These are phyloP conservation scores for Juglanconis juglandina DNA, from an alignment of 2,329 filamentous ascomycete genomes.

Conservation along the genomic window DNA sequence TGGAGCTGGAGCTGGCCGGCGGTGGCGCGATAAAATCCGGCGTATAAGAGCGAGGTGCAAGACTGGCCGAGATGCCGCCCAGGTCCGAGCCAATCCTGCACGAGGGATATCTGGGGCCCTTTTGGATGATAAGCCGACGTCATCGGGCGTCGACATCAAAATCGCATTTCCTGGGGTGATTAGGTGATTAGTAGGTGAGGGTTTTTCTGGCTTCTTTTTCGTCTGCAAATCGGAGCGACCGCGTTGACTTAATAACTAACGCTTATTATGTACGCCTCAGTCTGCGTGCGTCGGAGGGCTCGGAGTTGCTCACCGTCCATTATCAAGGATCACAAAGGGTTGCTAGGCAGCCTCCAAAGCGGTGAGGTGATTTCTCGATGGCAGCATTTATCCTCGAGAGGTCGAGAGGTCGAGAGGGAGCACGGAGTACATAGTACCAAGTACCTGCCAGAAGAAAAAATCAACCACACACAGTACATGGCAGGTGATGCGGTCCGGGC, in stretches of 20 bases:
- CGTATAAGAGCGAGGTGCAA: slow-evolving; percentile 12
- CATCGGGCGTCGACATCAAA: slow-evolving; percentile 7
- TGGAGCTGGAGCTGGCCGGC: slow-evolving; percentile 2
- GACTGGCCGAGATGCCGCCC: slow-evolving; percentile 9
- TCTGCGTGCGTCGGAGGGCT: background rate
- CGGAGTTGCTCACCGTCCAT: background rate
- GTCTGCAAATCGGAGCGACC: slow-evolving; percentile 12
- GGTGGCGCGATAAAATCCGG: slow-evolving; percentile 13
- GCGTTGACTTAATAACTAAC: background rate
- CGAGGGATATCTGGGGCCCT: slow-evolving; percentile 7
- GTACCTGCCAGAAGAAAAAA: too few species aligned
- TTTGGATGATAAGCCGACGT: slow-evolving; percentile 10
- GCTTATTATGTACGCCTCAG: background rate
- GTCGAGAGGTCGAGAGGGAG: too few species aligned
- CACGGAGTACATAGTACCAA: too few species aligned
- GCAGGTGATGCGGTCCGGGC: too few species aligned
- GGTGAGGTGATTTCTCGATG: too few species aligned
- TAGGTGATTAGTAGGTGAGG: slow-evolving; percentile 1
- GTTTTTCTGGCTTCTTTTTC: slow-evolving; percentile 8
- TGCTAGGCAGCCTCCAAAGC: too few species aligned
- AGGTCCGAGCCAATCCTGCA: slow-evolving; percentile 14
- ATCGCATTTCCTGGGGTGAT: slow-evolving; percentile 12
- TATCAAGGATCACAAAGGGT: too few species aligned
- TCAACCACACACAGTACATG: too few species aligned
- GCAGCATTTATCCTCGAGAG: too few species aligned